phyloP scores from a whole-genome alignment of 2,329 filamentous ascomycete genomes.

The Daldinia sp. region DNA sequence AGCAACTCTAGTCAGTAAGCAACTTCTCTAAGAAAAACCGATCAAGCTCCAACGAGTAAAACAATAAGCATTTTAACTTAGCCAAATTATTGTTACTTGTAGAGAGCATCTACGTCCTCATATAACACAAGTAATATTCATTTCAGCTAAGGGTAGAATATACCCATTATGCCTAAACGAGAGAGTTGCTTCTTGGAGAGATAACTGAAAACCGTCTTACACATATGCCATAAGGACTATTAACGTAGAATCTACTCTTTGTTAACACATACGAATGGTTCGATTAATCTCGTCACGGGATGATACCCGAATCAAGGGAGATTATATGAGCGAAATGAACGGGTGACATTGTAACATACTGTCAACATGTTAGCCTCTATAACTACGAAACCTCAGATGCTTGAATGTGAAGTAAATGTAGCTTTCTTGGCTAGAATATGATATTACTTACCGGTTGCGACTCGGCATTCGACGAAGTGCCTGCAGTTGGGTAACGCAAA shows the following conservation, averaged over 20 bases:
- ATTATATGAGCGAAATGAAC: background rate
- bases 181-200: background rate
- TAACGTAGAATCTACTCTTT: slow-evolving; percentile 77
- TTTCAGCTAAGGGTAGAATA: background rate
- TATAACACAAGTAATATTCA: background rate
- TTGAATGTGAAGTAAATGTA: background rate
- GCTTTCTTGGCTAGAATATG: background rate
- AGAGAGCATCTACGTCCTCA: background rate
- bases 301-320: background rate
- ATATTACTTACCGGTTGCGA: slow-evolving; percentile 72
- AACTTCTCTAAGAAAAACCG: background rate
- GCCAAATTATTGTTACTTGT: background rate
- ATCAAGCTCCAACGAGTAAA: background rate
- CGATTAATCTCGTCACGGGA: background rate
- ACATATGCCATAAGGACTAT: slow-evolving; percentile 84
- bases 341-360: background rate
- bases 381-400: background rate
- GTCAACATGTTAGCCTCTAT: background rate
- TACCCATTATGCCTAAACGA: background rate
- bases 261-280: background rate
- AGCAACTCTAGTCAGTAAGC: background rate
- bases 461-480: slow-evolving; percentile 83
- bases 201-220: slow-evolving; percentile 12
- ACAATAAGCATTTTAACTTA: background rate
- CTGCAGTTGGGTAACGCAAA: slow-evolving; percentile 89